Conservation (phyloP, 352 stramenopile genomes). For the Pythium monospermum region DNA sequence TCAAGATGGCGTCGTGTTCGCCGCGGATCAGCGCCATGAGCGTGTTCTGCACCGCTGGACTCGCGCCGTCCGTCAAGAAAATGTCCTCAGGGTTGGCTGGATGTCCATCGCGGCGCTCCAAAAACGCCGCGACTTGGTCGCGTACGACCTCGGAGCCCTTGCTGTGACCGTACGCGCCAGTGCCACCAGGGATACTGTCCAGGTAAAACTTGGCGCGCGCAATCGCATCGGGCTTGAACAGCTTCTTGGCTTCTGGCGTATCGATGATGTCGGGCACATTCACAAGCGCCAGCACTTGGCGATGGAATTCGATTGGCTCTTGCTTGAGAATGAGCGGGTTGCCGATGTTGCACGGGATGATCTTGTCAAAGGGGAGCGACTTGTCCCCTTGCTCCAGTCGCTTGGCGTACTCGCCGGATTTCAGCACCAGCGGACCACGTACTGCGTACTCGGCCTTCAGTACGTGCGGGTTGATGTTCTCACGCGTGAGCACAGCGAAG, state of each 20-base stretch:
- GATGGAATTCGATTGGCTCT: conserved; percentile 91
- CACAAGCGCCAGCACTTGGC: conserved; percentile 89
- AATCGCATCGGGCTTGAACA: conserved; percentile 88
- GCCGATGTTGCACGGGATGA: conserved; percentile 98
- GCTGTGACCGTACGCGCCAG: conserved; percentile 91
- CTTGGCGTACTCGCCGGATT: conserved; percentile 70
- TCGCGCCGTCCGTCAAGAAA: conserved; percentile 97
- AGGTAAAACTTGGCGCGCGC: conserved; percentile 86
- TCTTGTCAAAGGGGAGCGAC: conserved; percentile 88
- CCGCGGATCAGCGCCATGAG: conserved; percentile 90
- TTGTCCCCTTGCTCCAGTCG: conserved; percentile 56
- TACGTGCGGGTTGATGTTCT: conserved; percentile 77
- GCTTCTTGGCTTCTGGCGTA: conserved; percentile 58
- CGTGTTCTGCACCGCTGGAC: conserved; percentile 91
- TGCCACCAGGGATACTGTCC: conserved; percentile 79
- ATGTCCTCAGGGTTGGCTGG: conserved; percentile 92
- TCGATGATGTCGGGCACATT: conserved; percentile 88
- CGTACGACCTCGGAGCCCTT: conserved; percentile 86
- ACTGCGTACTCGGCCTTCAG: conserved; percentile 86
- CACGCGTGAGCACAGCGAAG: conserved; percentile 69
- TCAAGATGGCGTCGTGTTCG: conserved; percentile 88
- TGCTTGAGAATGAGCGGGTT: conserved; percentile 96
- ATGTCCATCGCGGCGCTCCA: conserved; percentile 87
- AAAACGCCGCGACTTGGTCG: conserved; percentile 88
- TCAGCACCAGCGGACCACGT: conserved; percentile 80